phyloP scores from a whole-genome alignment of 2,329 filamentous ascomycete species.

The Westerdykella sp. region DNA sequence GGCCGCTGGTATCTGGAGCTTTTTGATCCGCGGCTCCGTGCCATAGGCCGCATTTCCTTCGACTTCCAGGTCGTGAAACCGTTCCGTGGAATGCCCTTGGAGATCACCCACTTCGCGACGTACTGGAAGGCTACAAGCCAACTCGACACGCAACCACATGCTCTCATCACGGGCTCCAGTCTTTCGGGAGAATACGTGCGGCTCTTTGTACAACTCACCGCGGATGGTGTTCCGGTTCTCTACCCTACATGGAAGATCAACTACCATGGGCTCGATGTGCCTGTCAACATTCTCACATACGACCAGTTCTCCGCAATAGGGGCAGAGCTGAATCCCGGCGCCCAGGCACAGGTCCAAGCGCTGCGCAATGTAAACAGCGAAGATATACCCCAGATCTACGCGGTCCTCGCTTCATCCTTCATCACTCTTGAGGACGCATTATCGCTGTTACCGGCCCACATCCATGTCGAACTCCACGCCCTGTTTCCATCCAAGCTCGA shows the following conservation, averaged over 20 bases:
- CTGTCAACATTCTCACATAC: conserved; percentile 71
- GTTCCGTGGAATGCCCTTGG: conserved; percentile 82
- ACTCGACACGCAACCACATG: conserved; percentile 75
- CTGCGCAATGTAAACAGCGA: conserved; percentile 21
- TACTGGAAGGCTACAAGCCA: conserved; percentile 99
- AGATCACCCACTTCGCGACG: conserved; percentile 96
- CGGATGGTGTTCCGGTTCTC: conserved; percentile 77
- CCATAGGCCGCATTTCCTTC: conserved; percentile 91
- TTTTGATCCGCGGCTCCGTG: conserved; percentile 83
- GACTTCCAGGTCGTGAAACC: conserved; percentile 95
- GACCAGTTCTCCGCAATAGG: conserved; percentile 58
- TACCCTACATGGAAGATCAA: conserved; percentile 79
- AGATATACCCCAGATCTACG: conserved; percentile 57
- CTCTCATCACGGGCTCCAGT: conserved; percentile 90
- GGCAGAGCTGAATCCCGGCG: conserved; percentile 23
- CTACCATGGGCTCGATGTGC: conserved; percentile 71
- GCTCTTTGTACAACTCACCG: conserved; percentile 85
- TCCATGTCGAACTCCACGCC: conserved; percentile 89
- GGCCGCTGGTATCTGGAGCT: conserved; percentile 79
- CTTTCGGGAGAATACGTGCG: conserved; percentile 92
- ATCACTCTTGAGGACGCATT: conserved; percentile 75
- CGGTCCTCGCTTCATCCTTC: conserved; percentile 66
- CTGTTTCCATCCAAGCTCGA: conserved; percentile 75
- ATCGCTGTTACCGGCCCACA: conserved; percentile 63
- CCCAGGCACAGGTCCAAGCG: conserved; percentile 14